Conservation (phyloP, 2,329 filamentous ascomycete species). For the Coniochaeta ligniaria region DNA sequence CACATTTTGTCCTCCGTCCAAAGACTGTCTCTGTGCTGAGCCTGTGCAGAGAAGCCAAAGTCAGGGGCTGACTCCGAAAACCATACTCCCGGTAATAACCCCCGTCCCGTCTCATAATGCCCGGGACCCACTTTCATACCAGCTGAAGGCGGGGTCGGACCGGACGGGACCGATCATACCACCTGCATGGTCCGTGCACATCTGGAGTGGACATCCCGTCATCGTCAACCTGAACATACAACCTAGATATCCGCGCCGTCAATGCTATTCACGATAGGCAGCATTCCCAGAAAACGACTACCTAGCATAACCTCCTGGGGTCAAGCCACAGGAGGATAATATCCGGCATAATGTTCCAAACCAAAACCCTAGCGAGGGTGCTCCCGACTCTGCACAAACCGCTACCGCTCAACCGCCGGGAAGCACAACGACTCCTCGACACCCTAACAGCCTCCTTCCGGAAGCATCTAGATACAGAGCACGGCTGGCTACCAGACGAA, state of each 20-base stretch:
- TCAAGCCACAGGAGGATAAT: neutral
- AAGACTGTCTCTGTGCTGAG: too few relatives aligned
- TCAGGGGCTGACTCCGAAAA: too few relatives aligned
- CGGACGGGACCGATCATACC: neutral
- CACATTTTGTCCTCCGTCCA: too few relatives aligned
- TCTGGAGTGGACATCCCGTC: neutral
- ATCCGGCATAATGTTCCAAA: slow-evolving; percentile 21
- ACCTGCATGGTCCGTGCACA: neutral
- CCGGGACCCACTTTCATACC: too few relatives aligned
- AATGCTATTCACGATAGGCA: neutral
- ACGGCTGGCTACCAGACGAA: slow-evolving; percentile 35
- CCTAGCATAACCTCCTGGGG: neutral
- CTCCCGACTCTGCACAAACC: slow-evolving; percentile 44
- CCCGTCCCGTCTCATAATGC: too few relatives aligned
- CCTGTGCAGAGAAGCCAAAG: too few relatives aligned
- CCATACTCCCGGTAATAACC: too few relatives aligned
- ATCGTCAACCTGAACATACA: neutral
- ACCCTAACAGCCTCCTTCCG: slow-evolving; percentile 51
- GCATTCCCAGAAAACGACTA: neutral
- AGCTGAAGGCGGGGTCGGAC: neutral
- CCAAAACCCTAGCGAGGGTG: slow-evolving; percentile 29
- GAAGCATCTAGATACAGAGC: slow-evolving; percentile 49
- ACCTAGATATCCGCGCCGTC: neutral
- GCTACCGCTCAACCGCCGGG: slow-evolving; percentile 38
- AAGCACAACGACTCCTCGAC: slow-evolving; percentile 48